Base-by-base conservation (phyloP, 2,329 filamentous ascomycete genomes). In the Acrocalymma vagum region DNA sequence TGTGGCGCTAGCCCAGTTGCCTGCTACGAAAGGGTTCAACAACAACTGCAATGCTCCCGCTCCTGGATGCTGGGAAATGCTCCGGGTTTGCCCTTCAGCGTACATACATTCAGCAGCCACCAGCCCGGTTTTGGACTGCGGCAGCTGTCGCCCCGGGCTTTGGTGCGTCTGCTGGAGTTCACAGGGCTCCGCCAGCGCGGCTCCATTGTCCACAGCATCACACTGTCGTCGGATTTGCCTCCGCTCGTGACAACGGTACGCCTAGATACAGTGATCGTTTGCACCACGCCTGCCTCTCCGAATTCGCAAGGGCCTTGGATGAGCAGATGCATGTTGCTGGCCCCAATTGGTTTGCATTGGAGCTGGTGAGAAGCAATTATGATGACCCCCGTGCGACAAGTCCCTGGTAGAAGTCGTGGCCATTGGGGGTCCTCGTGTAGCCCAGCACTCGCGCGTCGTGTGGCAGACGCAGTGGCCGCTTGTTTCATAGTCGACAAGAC, bases 121-220 rank as follows among this genome's bases (percentile, higher is more conserved):
- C 58, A 60, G 44, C 62, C 60, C 50, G 63, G 60, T 66, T 62
- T 40, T 45, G 57, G 56, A 52, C 36, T 58, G 58, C 62, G 53
- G 62, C 61, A 64, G 53, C 57, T 59, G 55, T 62, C 55, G 54
- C 49, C 45, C 60, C 55, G 57, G 52, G 38, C 46, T 55, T 58
- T 55, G 54, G 61, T 42, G 46, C 50, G 48, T 51, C 46, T 55
- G 46, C 48, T 57, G 44, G 48, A 34, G 43, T 48, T 43, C 58
- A 47, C 47, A 38, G 34, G 43, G 44, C 42, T 48, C 63, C 63
- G 50, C 48, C 50, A 43, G 46, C 53, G 20, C 60, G 63, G 63
- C 50, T 62, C 50, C 46, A 48, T 38, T 22, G 46, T 42, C 42
- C 60, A 65, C 63, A 43, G 40, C 61, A 60, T 46, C 21, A 41